These are phyloP conservation scores for Fusarium robinianum DNA, from an alignment of 2,329 filamentous ascomycete species.

Conservation along the genomic window DNA sequence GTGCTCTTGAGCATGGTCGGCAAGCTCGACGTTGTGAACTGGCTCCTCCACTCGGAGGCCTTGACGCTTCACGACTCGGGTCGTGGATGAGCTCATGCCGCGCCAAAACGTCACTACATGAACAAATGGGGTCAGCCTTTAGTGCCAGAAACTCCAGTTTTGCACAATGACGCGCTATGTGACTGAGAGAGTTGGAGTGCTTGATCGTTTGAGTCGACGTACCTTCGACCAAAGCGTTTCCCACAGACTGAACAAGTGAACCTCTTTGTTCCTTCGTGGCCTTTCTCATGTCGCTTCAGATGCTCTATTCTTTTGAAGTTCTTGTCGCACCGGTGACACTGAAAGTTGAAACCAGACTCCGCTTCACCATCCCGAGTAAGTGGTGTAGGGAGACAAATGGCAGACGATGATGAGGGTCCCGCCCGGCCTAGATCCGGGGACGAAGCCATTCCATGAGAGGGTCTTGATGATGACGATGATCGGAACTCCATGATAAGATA, in stretches of 20 bases:
- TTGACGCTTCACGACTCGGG: not conserved
- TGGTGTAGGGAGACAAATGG: too few relatives aligned
- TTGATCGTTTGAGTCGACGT: not conserved
- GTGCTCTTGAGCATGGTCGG: conserved; percentile 18
- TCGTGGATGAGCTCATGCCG: conserved; percentile 8
- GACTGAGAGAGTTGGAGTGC: not conserved
- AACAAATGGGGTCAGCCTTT: not conserved
- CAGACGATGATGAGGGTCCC: too few relatives aligned
- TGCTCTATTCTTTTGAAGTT: conserved; percentile 31
- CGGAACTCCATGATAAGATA: too few relatives aligned
- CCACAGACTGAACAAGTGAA: conserved; percentile 24
- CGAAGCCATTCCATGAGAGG: too few relatives aligned
- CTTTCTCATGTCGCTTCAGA: conserved; percentile 25
- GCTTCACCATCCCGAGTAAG: too few relatives aligned
- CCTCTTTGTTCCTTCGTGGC: conserved; percentile 11
- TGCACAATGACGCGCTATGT: conserved; percentile 8
- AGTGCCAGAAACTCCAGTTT: not conserved
- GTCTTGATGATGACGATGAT: too few relatives aligned
- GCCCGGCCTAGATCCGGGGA: too few relatives aligned
- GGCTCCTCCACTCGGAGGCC: not conserved
- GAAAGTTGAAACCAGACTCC: too few relatives aligned
- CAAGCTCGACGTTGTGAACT: conserved; percentile 15
- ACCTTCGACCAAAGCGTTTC: conserved; percentile 29
- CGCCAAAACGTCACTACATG: conserved; percentile 8
- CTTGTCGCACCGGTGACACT: conserved; percentile 17